phyloP scores from a whole-genome alignment of 1,139 yeast species.

The Yamadazyma triangularis region DNA sequence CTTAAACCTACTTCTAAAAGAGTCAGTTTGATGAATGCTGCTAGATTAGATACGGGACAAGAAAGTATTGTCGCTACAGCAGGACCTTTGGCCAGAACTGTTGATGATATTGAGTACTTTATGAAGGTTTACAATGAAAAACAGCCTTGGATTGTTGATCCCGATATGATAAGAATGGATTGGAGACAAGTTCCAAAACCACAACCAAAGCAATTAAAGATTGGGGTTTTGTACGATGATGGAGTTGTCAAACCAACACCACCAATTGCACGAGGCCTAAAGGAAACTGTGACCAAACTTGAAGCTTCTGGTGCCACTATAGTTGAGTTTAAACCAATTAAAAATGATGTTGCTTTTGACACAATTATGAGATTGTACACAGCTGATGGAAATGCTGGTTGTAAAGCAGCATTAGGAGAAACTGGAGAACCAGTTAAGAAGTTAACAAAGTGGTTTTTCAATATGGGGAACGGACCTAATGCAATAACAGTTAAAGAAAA shows the following conservation, averaged over 20 bases:
- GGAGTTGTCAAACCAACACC: not conserved
- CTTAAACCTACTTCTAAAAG: constrained; percentile 42
- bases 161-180: constrained; percentile 49
- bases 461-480: constrained; percentile 53
- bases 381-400: not conserved
- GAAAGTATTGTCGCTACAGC: constrained; percentile 55
- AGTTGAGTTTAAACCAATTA: constrained; percentile 48
- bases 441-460: constrained; percentile 56
- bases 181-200: constrained; percentile 56
- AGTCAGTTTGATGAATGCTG: constrained; percentile 46
- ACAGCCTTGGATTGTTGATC: constrained; percentile 67
- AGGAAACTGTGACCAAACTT: not conserved
- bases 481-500: constrained; percentile 38
- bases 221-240: not conserved
- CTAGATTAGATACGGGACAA: constrained; percentile 53
- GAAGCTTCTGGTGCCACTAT: constrained; percentile 15
- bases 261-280: not conserved
- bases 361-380: constrained; percentile 34
- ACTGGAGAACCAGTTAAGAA: constrained; percentile 30
- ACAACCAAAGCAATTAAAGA: constrained; percentile 9
- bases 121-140: constrained; percentile 52
- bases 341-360: constrained; percentile 46
- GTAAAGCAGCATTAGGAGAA: not conserved
- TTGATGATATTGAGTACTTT: constrained; percentile 63
- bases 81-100: constrained; percentile 59